Percentiles rank a stretch among this genome's conserved stretches.
Conservation (phyloP, 2,329 filamentous ascomycete species). For the Aspergillus sp. region DNA sequence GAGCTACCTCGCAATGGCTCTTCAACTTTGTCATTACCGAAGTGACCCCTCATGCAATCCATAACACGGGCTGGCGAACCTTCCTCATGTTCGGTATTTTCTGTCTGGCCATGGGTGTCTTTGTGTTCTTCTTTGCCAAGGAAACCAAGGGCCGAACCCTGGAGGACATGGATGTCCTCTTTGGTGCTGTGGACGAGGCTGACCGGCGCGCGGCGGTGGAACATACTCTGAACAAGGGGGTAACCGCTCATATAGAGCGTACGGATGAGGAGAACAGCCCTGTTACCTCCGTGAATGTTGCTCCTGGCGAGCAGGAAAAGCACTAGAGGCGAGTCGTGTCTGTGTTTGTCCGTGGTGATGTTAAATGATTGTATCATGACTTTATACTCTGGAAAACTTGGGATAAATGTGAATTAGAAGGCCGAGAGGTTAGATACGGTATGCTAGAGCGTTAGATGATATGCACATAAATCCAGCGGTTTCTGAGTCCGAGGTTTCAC, state of each 20-base stretch:
- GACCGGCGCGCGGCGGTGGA: conserved; percentile 26
- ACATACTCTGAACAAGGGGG: conserved; percentile 26
- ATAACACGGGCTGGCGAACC: conserved; percentile 39
- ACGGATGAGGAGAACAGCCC: conserved; percentile 6
- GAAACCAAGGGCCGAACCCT: conserved; percentile 40
- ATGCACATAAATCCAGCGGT: not conserved
- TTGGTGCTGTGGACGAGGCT: conserved; percentile 26
- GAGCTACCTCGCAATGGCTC: conserved; percentile 39
- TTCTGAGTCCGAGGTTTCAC: not conserved
- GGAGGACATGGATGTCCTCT: conserved; percentile 41
- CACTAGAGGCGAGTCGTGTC: not conserved
- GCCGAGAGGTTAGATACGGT: not conserved
- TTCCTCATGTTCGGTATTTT: conserved; percentile 46
- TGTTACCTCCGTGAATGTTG: not conserved
- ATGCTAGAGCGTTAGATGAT: not conserved
- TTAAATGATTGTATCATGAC: not conserved
- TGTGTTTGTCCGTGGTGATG: not conserved
- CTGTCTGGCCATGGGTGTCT: conserved; percentile 37
- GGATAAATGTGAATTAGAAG: not conserved
- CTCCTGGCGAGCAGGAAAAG: conserved; percentile 7
- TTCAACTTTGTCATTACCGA: conserved; percentile 46
- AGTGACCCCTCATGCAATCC: conserved; percentile 41
- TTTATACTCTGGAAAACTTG: not conserved
- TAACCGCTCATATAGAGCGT: conserved; percentile 23
- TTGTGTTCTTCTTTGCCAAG: conserved; percentile 37